Percentiles rank a stretch among this genome's conserved stretches.
Conservation (phyloP, 192 early-diverging fungal species). For the Entrophospora sp. region DNA sequence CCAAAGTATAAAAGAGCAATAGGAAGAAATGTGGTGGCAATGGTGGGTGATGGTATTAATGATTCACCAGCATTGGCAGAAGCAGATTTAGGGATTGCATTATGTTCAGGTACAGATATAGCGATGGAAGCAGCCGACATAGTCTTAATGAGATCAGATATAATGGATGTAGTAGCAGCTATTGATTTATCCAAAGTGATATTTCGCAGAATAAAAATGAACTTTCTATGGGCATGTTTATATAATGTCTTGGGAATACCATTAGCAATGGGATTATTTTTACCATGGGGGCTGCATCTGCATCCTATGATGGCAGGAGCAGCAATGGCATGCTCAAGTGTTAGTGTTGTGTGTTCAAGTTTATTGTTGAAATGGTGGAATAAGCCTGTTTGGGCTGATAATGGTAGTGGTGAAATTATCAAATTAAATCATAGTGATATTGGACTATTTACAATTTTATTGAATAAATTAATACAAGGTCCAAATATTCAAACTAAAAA, state of each 20-base stretch:
- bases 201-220: slow-evolving; percentile 75
- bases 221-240: slow-evolving; percentile 83
- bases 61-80: slow-evolving; percentile 86
- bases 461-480: not conserved
- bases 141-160: slow-evolving; percentile 84
- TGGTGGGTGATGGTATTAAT: slow-evolving; percentile 97
- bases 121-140: slow-evolving; percentile 91
- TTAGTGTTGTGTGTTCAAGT: slow-evolving; percentile 87
- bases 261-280: slow-evolving; percentile 86
- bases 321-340: slow-evolving; percentile 90
- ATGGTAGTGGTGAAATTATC: slow-evolving; percentile 1
- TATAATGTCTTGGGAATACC: slow-evolving; percentile 92
- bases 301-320: slow-evolving; percentile 90
- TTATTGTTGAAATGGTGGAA: slow-evolving; percentile 69
- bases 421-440: not conserved
- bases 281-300: slow-evolving; percentile 79
- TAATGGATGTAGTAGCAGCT: slow-evolving; percentile 80
- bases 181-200: slow-evolving; percentile 80
- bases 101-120: slow-evolving; percentile 88
- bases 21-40: slow-evolving; percentile 70
- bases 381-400: slow-evolving; percentile 32
- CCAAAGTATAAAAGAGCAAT: too few species aligned
- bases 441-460: not conserved
- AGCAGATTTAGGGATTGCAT: slow-evolving; percentile 79
- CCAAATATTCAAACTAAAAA: not conserved